Conservation (phyloP, 2,329 filamentous ascomycete genomes). For the Xylaria arbuscula region DNA sequence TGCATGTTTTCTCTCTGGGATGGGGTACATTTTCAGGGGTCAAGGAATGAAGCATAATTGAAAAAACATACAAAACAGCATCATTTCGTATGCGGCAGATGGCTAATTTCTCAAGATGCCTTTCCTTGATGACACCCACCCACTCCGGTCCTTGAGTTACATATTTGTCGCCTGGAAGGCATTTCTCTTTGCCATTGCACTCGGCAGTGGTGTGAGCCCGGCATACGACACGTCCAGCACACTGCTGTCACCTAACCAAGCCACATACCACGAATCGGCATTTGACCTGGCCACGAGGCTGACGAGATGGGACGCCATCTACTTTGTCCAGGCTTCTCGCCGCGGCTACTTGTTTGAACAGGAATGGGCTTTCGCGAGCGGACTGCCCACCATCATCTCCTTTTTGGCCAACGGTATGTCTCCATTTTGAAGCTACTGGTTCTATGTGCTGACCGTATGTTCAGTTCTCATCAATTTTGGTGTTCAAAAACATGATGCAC, state of each 20-base stretch:
- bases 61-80: not conserved
- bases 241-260: slow-evolving; percentile 59
- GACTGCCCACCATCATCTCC: slow-evolving; percentile 58
- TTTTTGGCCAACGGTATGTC: slow-evolving; percentile 50
- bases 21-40: not conserved
- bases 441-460: slow-evolving; percentile 21
- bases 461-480: slow-evolving; percentile 46
- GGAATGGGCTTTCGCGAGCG: slow-evolving; percentile 81
- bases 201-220: slow-evolving; percentile 62
- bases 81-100: not conserved
- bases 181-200: slow-evolving; percentile 71
- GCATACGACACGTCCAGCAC: slow-evolving; percentile 84
- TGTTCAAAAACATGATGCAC: slow-evolving; percentile 38
- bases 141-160: slow-evolving; percentile 46
- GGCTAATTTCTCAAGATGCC: slow-evolving; percentile 39
- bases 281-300: slow-evolving; percentile 65
- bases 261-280: slow-evolving; percentile 47
- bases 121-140: slow-evolving; percentile 33
- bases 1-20: not conserved
- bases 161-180: slow-evolving; percentile 75
- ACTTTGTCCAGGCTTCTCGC: slow-evolving; percentile 72
- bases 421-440: slow-evolving; percentile 3
- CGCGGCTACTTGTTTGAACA: slow-evolving; percentile 80
- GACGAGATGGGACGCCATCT: slow-evolving; percentile 84
- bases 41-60: not conserved